Conservation (phyloP, 2,329 filamentous ascomycete genomes). For the Nemania sp. region DNA sequence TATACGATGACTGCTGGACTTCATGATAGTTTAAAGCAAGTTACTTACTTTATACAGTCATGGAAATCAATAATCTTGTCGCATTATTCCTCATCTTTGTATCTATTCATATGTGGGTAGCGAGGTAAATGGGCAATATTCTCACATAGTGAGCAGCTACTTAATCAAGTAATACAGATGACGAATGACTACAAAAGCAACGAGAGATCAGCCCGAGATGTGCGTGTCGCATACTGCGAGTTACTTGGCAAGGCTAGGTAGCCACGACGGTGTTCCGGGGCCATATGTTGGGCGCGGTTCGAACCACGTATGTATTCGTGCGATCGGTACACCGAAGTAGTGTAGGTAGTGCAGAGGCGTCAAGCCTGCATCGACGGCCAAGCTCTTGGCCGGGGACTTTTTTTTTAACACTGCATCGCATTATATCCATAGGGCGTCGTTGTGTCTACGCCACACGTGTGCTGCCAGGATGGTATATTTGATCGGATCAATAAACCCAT, state of each 20-base stretch:
- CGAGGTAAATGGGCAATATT: too few species aligned
- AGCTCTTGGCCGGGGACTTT: neutral
- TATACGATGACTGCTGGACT: too few species aligned
- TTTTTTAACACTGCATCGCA: neutral
- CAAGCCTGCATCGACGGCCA: neutral
- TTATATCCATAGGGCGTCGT: neutral
- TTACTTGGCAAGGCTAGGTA: neutral
- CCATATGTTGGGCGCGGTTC: neutral
- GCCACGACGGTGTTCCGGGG: neutral
- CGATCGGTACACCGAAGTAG: neutral
- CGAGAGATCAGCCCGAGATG: constrained; percentile 17
- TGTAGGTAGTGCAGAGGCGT: too few species aligned
- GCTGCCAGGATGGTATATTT: neutral
- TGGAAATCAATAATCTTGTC: too few species aligned
- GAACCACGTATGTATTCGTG: constrained; percentile 18
- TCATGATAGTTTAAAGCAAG: too few species aligned
- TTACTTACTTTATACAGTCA: too few species aligned
- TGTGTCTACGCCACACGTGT: neutral
- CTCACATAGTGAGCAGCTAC: too few species aligned
- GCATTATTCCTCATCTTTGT: too few species aligned
- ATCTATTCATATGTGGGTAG: too few species aligned
- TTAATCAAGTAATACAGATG: too few species aligned
- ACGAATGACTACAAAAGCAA: constrained; percentile 9
- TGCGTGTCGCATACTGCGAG: constrained; percentile 14
- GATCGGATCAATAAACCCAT: constrained; percentile 20